phyloP scores from a whole-genome alignment of 2,329 filamentous ascomycete species.

The Pseudogymnoascus sp. region DNA sequence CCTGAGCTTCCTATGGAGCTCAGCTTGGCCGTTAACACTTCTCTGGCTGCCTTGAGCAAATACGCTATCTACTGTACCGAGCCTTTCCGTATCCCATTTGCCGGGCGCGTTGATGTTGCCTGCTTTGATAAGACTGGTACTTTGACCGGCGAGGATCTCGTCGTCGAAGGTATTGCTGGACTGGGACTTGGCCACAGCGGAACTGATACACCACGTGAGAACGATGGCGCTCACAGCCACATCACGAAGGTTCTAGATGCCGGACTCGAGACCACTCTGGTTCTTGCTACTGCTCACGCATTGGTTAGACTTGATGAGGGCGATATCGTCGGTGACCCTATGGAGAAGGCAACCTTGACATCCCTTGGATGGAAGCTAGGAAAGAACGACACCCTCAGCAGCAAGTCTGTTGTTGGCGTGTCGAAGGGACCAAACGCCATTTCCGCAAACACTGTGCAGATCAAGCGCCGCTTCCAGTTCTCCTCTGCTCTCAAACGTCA shows the following conservation, averaged over 20 bases:
- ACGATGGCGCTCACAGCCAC: slow-evolving; percentile 74
- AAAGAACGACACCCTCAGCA: slow-evolving; percentile 73
- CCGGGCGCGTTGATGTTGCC: slow-evolving; percentile 87
- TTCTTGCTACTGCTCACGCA: slow-evolving; percentile 89
- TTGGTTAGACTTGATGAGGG: slow-evolving; percentile 95
- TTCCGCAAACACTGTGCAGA: slow-evolving; percentile 70
- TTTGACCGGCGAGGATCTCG: slow-evolving; percentile 88
- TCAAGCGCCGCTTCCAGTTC: slow-evolving; percentile 96
- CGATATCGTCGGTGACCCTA: slow-evolving; percentile 93
- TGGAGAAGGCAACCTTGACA: slow-evolving; percentile 91
- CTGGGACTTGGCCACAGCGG: slow-evolving; percentile 63
- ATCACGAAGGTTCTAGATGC: slow-evolving; percentile 64
- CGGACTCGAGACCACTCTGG: slow-evolving; percentile 76
- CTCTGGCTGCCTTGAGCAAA: slow-evolving; percentile 86
- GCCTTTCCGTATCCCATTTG: slow-evolving; percentile 95
- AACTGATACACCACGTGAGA: slow-evolving; percentile 56
- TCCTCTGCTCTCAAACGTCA: slow-evolving; percentile 94
- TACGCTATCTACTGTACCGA: slow-evolving; percentile 98
- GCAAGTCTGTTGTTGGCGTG: slow-evolving; percentile 46
- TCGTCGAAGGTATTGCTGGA: slow-evolving; percentile 94
- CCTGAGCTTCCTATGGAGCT: slow-evolving; percentile 98
- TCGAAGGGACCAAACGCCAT: slow-evolving; percentile 37
- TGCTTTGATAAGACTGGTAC: slow-evolving; percentile 99
- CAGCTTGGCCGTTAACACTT: slow-evolving; percentile 94
- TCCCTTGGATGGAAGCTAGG: slow-evolving; percentile 92